Percentiles rank a stretch among this genome's conserved stretches.
Conservation (phyloP, 192 early-diverging fungal species). For the Entomortierella chlamydospora region DNA sequence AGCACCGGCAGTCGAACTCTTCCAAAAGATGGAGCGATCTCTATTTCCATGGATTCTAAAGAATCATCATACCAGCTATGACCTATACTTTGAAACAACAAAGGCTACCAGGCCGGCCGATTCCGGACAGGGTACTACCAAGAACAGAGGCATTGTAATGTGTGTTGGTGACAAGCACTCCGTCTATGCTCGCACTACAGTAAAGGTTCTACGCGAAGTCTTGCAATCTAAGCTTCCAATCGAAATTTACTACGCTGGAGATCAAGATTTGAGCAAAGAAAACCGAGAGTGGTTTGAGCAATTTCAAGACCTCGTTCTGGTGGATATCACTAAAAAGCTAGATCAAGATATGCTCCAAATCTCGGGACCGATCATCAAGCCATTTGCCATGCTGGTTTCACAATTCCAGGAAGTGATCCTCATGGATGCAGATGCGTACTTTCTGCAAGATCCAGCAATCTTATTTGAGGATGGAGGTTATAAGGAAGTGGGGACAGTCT, state of each 20-base stretch:
- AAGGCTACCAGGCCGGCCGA: slow-evolving; percentile 1
- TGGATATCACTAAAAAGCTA: slow-evolving; percentile 52
- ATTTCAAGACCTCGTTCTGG: slow-evolving; percentile 47
- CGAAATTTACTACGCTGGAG: slow-evolving; percentile 67
- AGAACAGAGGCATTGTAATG: slow-evolving; percentile 41
- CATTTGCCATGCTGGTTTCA: slow-evolving; percentile 69
- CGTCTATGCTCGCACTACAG: slow-evolving; percentile 48
- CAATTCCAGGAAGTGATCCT: slow-evolving; percentile 70
- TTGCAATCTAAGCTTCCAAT: slow-evolving; percentile 66
- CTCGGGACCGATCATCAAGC: slow-evolving; percentile 72
- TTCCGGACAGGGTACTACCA: not conserved
- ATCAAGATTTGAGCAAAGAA: slow-evolving; percentile 48
- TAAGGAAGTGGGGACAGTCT: slow-evolving; percentile 63
- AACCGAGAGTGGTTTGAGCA: slow-evolving; percentile 52
- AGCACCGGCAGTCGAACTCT: slow-evolving; percentile 30
- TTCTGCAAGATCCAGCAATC: slow-evolving; percentile 65
- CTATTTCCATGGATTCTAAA: slow-evolving; percentile 40
- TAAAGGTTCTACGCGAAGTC: slow-evolving; percentile 53
- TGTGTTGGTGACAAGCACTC: slow-evolving; percentile 64
- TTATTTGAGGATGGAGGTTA: slow-evolving; percentile 64
- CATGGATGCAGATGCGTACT: slow-evolving; percentile 77
- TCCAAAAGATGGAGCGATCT: slow-evolving; percentile 27
- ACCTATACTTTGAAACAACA: slow-evolving; percentile 7
- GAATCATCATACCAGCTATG: slow-evolving; percentile 22
- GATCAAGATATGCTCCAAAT: slow-evolving; percentile 54